phyloP scores from a whole-genome alignment of 1,284 basidiomycete genomes.

The Neonothopanus nambi region DNA sequence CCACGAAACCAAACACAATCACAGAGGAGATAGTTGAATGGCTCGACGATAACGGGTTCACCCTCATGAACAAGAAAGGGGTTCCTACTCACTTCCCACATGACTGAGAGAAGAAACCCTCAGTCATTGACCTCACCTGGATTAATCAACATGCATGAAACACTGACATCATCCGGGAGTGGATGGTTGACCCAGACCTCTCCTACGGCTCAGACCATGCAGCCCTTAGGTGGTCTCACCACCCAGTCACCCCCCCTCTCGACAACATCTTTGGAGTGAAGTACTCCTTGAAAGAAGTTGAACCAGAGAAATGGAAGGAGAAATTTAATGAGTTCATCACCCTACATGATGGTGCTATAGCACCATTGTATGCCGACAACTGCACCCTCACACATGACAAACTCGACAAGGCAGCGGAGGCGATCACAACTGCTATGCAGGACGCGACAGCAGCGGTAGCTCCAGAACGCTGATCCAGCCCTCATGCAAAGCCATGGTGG shows the following conservation, averaged over 20 bases:
- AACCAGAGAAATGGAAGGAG: neutral
- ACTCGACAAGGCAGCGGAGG: constrained; percentile 1
- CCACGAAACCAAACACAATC: neutral
- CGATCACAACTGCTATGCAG: neutral
- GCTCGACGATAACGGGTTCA: neutral
- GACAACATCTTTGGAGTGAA: constrained; percentile 2
- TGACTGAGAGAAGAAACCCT: neutral
- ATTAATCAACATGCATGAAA: neutral
- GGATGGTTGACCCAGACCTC: neutral
- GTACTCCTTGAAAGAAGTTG: constrained; percentile 4
- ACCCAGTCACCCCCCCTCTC: neutral
- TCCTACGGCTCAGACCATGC: constrained; percentile 1
- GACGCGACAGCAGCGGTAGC: neutral
- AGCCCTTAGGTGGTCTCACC: neutral
- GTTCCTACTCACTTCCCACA: constrained; percentile 5
- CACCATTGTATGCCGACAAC: neutral
- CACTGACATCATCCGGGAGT: neutral
- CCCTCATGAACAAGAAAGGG: constrained; percentile 2
- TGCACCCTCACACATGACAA: neutral
- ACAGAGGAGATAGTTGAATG: constrained; percentile 4
- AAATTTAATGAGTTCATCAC: neutral
- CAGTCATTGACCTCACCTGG: constrained; percentile 10
- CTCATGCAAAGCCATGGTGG: constrained; percentile 8
- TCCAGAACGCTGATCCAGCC: neutral
- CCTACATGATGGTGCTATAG: too few species aligned